Evolutionary conservation across 345 rosid species (phyloP).

Genomic region (Pugionium cornutum): DNA sequence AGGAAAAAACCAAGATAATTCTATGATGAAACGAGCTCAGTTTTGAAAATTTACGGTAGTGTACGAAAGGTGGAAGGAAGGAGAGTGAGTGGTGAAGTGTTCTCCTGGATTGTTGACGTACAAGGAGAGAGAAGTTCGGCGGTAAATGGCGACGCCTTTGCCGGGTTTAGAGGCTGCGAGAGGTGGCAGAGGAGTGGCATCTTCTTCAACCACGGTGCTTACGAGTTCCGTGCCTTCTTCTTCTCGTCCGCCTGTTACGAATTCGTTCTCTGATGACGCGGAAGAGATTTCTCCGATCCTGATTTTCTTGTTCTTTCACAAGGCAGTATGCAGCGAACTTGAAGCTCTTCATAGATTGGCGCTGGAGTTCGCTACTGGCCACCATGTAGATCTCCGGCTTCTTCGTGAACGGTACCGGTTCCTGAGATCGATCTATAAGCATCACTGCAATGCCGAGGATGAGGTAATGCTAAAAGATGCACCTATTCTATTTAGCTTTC

Average conservation of each 20-base stretch:
- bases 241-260: slow-evolving; percentile 30
- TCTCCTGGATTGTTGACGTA: slow-evolving; percentile 23
- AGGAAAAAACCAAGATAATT: slow-evolving; percentile 27
- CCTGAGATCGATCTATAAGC: slow-evolving; percentile 68
- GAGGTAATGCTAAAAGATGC: slow-evolving; percentile 52
- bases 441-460: slow-evolving; percentile 87
- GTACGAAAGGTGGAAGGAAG: slow-evolving; percentile 10
- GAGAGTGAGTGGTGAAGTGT: slow-evolving; percentile 18
- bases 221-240: slow-evolving; percentile 41
- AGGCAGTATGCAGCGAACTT: slow-evolving; percentile 81
- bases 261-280: slow-evolving; percentile 40
- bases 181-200: slow-evolving; percentile 37
- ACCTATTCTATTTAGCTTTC: slow-evolving; percentile 2
- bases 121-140: slow-evolving; percentile 26
- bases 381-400: slow-evolving; percentile 50
- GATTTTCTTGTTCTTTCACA: slow-evolving; percentile 75
- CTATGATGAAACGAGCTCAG: slow-evolving; percentile 36
- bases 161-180: slow-evolving; percentile 58
- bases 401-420: slow-evolving; percentile 67
- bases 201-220: slow-evolving; percentile 39
- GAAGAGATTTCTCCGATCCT: slow-evolving; percentile 73
- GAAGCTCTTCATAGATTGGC: slow-evolving; percentile 78
- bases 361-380: slow-evolving; percentile 68
- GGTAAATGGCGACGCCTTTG: slow-evolving; percentile 76
- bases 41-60: slow-evolving; percentile 34